Percentiles rank a stretch among this genome's conserved stretches.
These are phyloP conservation scores for Backusella westeae DNA, from an alignment of 192 early-diverging fungal species.

Conservation along the genomic window DNA sequence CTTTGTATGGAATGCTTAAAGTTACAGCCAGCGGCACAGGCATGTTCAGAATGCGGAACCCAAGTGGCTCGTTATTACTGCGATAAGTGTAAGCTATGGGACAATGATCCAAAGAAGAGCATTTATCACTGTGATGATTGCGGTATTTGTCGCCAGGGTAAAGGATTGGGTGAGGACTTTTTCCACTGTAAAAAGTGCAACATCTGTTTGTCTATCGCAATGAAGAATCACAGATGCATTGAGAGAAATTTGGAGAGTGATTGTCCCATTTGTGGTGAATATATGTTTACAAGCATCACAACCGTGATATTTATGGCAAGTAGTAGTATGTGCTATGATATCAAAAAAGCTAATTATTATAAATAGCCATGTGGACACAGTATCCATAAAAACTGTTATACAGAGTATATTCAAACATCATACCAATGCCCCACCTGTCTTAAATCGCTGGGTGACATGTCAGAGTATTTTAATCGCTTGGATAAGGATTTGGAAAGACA, in stretches of 20 bases:
- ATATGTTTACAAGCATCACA: constrained; percentile 85
- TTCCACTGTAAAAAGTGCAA: constrained; percentile 93
- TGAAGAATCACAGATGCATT: constrained; percentile 86
- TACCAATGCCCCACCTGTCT: constrained; percentile 96
- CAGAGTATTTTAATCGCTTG: constrained; percentile 75
- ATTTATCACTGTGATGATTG: constrained; percentile 96
- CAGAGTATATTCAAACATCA: constrained; percentile 81
- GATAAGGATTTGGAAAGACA: constrained; percentile 77
- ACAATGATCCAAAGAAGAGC: constrained; percentile 74
- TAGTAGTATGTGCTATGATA: neutral
- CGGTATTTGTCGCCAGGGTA: constrained; percentile 89
- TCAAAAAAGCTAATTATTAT: neutral
- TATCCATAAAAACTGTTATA: constrained; percentile 86
- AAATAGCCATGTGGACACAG: constrained; percentile 84
- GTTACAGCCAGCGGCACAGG: constrained; percentile 75
- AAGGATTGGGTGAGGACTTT: constrained; percentile 74
- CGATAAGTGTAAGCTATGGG: constrained; percentile 87
- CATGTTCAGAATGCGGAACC: constrained; percentile 69
- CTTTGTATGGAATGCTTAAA: constrained; percentile 90
- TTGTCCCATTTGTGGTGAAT: constrained; percentile 97
- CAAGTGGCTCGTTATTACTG: constrained; percentile 83
- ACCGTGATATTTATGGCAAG: constrained; percentile 82
- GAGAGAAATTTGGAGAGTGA: constrained; percentile 89
- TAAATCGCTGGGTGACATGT: constrained; percentile 88
- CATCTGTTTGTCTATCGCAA: constrained; percentile 78